Evolutionary conservation across 2,329 filamentous ascomycete species (phyloP).

Genomic region (Penicillium concentricum): DNA sequence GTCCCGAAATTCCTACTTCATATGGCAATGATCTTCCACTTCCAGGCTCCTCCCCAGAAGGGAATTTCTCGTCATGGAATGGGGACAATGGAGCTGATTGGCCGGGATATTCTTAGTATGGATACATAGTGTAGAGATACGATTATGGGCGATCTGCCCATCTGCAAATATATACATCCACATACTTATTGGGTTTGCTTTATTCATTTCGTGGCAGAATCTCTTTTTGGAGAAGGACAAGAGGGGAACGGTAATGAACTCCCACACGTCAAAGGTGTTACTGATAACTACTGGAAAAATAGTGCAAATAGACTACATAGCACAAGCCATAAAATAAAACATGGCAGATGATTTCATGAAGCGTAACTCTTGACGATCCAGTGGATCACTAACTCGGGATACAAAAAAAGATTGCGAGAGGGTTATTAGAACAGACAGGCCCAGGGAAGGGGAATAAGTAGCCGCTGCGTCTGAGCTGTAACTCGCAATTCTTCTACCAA

Average conservation of each 20-base stretch:
- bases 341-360: constrained; percentile 37
- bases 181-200: background rate
- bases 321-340: constrained; percentile 1
- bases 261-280: too few species aligned
- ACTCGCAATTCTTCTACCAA: constrained; percentile 19
- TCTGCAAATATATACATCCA: background rate
- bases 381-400: constrained; percentile 28
- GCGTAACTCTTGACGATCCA: constrained; percentile 34
- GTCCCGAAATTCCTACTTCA: background rate
- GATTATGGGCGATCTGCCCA: background rate
- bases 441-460: constrained; percentile 14
- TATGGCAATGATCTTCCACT: constrained; percentile 1
- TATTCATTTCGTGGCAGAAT: background rate
- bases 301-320: background rate
- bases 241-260: too few species aligned
- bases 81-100: constrained; percentile 9
- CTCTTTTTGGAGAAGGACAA: background rate
- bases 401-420: constrained; percentile 25
- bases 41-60: background rate
- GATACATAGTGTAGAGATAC: background rate
- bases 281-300: background rate
- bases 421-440: constrained; percentile 19
- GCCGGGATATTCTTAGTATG: constrained; percentile 1
- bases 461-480: constrained; percentile 13
- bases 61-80: constrained; percentile 9